phyloP scores from a whole-genome alignment of 768 basidiomycete species.

The Lenzites betulinus region DNA sequence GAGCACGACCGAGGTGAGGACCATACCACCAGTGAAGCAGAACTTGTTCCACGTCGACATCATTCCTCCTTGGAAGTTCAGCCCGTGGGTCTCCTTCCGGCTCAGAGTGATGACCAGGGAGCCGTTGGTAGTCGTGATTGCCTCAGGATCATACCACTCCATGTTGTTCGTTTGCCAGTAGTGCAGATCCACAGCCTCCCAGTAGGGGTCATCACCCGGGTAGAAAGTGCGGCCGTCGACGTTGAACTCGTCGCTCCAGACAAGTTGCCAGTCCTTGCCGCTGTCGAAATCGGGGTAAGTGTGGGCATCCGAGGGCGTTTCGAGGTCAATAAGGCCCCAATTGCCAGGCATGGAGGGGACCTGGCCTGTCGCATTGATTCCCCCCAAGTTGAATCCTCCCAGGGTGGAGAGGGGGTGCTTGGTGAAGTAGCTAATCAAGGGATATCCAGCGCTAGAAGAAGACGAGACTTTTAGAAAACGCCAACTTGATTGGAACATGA shows the following conservation, averaged over 20 bases:
- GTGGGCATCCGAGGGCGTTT: slow-evolving; percentile 51
- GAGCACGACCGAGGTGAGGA: slow-evolving; percentile 64
- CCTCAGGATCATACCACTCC: slow-evolving; percentile 88
- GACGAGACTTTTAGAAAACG: slow-evolving; percentile 21
- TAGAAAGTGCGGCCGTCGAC: slow-evolving; percentile 69
- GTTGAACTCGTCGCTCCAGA: slow-evolving; percentile 86
- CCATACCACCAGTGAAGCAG: slow-evolving; percentile 83
- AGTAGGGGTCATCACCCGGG: slow-evolving; percentile 78
- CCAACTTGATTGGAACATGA: not conserved
- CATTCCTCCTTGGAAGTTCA: slow-evolving; percentile 48
- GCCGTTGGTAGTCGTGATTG: slow-evolving; percentile 46
- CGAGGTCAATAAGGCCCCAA: slow-evolving; percentile 53
- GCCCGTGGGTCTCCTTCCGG: slow-evolving; percentile 51
- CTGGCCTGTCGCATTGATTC: slow-evolving; percentile 48
- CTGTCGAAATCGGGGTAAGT: slow-evolving; percentile 31
- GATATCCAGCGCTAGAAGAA: slow-evolving; percentile 44
- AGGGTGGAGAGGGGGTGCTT: slow-evolving; percentile 32
- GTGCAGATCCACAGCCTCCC: slow-evolving; percentile 83
- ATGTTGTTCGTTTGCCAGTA: slow-evolving; percentile 70
- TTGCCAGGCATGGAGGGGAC: slow-evolving; percentile 44
- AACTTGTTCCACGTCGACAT: slow-evolving; percentile 76
- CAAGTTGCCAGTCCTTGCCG: slow-evolving; percentile 50
- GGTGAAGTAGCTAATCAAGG: slow-evolving; percentile 43
- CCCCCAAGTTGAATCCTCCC: slow-evolving; percentile 48
- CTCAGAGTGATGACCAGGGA: slow-evolving; percentile 53